phyloP scores from a whole-genome alignment of 305 asterid species.

The Fraxinus velutina region DNA sequence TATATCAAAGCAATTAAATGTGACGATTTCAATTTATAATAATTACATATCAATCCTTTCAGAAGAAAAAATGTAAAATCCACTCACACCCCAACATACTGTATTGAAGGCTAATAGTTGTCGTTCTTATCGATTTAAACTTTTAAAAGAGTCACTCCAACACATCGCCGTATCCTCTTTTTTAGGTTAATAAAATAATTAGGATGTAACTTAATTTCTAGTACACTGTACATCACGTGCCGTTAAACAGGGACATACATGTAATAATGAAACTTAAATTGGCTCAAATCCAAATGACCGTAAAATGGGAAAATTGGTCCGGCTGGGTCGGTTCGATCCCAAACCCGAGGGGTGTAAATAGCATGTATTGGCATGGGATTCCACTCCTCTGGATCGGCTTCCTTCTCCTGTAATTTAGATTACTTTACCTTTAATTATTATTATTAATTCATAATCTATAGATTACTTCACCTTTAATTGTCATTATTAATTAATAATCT shows the following conservation, averaged over 20 bases:
- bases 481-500: background rate
- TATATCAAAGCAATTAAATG: background rate
- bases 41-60: background rate
- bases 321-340: constrained; percentile 29
- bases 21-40: background rate
- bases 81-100: background rate
- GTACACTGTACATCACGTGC: background rate
- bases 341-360: constrained; percentile 29
- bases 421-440: background rate
- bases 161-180: background rate
- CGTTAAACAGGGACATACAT: background rate
- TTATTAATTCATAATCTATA: background rate
- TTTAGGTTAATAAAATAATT: background rate
- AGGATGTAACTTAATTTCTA: background rate
- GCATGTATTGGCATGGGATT: constrained; percentile 26
- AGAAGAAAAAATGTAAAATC: too few species aligned
- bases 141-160: background rate
- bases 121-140: background rate
- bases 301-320: constrained; percentile 36
- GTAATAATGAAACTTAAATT: constrained; percentile 10
- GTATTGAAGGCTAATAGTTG: background rate
- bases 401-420: constrained; percentile 27
- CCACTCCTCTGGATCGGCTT: constrained; percentile 17
- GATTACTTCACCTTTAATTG: background rate
- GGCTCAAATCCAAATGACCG: constrained; percentile 42